These are phyloP conservation scores for Musa acuminata DNA, from an alignment of 176 grass and related monocot genomes.

Conservation along the genomic window DNA sequence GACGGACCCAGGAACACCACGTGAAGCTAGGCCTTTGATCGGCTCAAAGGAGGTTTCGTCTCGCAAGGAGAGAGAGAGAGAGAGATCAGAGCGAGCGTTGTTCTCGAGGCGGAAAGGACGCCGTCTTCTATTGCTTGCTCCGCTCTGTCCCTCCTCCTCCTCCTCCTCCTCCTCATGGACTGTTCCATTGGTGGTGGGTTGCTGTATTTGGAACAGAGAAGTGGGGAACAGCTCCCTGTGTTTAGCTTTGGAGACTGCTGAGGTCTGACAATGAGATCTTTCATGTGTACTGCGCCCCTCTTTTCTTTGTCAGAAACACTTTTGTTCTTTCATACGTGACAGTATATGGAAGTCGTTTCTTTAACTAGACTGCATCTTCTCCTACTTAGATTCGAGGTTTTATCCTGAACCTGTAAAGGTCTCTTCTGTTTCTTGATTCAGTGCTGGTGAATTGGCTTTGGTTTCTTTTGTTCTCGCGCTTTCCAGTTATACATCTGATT, in stretches of 20 bases:
- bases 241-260: not conserved
- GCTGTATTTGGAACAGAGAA: not conserved
- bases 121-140: not conserved
- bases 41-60: not conserved
- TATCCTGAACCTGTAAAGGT: too few relatives aligned
- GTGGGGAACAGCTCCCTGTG: not conserved
- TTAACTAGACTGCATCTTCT: not conserved
- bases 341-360: not conserved
- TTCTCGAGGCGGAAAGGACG: not conserved
- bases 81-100: not conserved
- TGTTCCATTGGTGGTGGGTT: not conserved
- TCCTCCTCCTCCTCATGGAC: not conserved
- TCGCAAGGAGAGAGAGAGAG: not conserved
- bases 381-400: too few relatives aligned
- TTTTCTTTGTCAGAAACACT: not conserved
- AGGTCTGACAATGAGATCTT: not conserved
- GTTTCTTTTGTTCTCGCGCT: not conserved
- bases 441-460: not conserved
- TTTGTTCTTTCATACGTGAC: not conserved
- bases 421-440: too few relatives aligned
- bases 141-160: too few relatives aligned
- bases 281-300: not conserved
- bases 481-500: not conserved
- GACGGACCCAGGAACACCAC: not conserved
- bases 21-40: not conserved